A percentile compares a stretch with the other conserved stretches of the same genome.
phyloP scores from a whole-genome alignment of 805 yeast genomes.

The Yamadazyma kitorensis region DNA sequence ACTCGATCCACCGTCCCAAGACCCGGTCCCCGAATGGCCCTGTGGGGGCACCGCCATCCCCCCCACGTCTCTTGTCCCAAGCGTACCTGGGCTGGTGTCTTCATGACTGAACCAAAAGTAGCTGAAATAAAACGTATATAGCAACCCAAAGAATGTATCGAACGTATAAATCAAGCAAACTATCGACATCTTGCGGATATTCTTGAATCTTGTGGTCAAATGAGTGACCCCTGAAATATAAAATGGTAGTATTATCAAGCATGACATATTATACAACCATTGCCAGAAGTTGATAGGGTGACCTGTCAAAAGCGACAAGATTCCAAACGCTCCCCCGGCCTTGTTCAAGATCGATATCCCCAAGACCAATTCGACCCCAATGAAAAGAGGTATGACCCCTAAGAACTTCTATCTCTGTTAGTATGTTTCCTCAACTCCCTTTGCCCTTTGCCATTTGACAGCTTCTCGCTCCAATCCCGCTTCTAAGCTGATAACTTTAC shows the following conservation, averaged over 20 bases:
- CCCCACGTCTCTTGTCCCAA: conserved; percentile 6
- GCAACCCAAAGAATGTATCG: conserved; percentile 65
- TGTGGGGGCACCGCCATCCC: conserved; percentile 4
- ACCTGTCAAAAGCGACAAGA: conserved; percentile 82
- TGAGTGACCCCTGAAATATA: conserved; percentile 57
- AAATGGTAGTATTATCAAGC: conserved; percentile 60
- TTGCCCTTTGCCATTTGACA: background rate
- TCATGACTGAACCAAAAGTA: conserved; percentile 67
- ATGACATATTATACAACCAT: conserved; percentile 72
- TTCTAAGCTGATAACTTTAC: conserved; percentile 46
- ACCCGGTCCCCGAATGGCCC: background rate
- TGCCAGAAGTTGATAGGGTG: conserved; percentile 82
- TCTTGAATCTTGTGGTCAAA: conserved; percentile 43
- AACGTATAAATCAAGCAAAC: conserved; percentile 59
- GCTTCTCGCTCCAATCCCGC: no score
- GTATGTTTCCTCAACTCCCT: no score
- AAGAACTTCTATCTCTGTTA: conserved; percentile 49
- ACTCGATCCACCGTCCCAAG: background rate
- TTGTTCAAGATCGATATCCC: conserved; percentile 80
- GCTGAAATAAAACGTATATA: conserved; percentile 73
- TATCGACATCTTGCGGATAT: conserved; percentile 58
- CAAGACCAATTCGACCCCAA: conserved; percentile 82
- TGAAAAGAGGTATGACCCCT: conserved; percentile 71
- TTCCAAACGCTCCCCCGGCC: conserved; percentile 85
- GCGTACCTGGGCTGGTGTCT: conserved; percentile 23